phyloP scores from a whole-genome alignment of 306 rosid species.

The Neltuma alba region DNA sequence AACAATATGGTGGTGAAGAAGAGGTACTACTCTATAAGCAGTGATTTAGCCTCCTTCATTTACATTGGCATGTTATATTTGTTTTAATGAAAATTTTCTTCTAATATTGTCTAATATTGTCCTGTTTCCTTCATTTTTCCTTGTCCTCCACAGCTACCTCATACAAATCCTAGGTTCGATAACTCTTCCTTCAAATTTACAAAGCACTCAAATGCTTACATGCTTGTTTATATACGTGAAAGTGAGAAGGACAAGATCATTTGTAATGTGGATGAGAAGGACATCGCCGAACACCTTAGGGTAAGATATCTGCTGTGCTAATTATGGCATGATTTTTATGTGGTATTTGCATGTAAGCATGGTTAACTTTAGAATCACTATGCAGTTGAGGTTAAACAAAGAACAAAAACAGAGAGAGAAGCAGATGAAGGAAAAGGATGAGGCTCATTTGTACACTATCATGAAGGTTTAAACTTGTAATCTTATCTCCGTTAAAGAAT shows the following conservation, averaged over 20 bases:
- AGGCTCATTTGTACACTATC: constrained; percentile 86
- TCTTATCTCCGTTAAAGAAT: not conserved
- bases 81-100: not conserved
- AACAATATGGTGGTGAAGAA: constrained; percentile 96
- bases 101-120: not conserved
- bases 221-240: constrained; percentile 95
- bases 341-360: constrained; percentile 14
- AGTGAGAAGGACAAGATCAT: constrained; percentile 89
- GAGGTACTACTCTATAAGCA: constrained; percentile 54
- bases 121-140: constrained; percentile 18
- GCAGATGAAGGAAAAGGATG: constrained; percentile 84
- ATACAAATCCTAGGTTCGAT: constrained; percentile 87
- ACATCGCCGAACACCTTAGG: constrained; percentile 85
- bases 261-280: constrained; percentile 86
- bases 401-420: constrained; percentile 90
- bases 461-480: constrained; percentile 60
- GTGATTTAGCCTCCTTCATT: constrained; percentile 13
- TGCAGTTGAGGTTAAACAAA: constrained; percentile 80
- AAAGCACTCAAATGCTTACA: constrained; percentile 88
- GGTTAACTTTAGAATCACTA: constrained; percentile 18
- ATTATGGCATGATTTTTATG: constrained; percentile 20
- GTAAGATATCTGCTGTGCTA: constrained; percentile 47
- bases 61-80: constrained; percentile 1
- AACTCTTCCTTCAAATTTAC: constrained; percentile 88
- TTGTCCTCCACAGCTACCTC: constrained; percentile 67